Base-by-base conservation (phyloP, 208 protist genomes). In the Balamuthia mandrillaris region DNA sequence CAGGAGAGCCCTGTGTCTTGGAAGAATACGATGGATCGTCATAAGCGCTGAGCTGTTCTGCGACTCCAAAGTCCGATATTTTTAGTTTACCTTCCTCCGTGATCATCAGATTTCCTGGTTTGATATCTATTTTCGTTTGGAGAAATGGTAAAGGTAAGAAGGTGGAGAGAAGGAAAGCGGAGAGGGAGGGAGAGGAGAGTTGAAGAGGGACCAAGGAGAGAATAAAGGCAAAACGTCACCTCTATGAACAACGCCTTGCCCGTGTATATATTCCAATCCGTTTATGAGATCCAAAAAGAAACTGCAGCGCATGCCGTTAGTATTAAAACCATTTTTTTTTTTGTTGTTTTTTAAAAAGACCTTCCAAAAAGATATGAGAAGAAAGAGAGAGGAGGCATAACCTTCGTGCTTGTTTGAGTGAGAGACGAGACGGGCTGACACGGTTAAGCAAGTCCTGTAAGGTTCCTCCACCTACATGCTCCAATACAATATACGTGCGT, bases 361-460 rank as follows among this genome's bases (percentile, higher is more conserved):
- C 49, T 56, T 56, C 16, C n/a, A n/a, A n/a, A 56, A n/a, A n/a
- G 49, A 56, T 16, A 56, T n/a, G 49, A n/a, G 49, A 16, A 56
- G 49, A 56, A 56, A 56, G 49, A n/a, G 49, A n/a, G 49, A n/a
- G n/a, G n/a, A 56, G 18, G 49, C 49, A 16, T 56, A 61, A 60
- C 72, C 72, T 6, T 37, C 60, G 72, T 18, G 72, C 72, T 31
- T 81, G 72, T 6, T 49, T n/a, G 18, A 81, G 72, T 61, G 72
- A 39, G 47, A 81, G 21, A 44, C 72, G 60, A 33, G 35, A 24
- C 9, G 52, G 47, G 12, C 47, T 42, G 44, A 49, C 72, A 49
- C 72, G 41, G 60, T 81, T 81, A 29, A 81, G 72, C 51, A 81
- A 49, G 45, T 81, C 72, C 72, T 81, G 72, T 49, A 81, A 42